Evolutionary conservation across 768 basidiomycete genomes (phyloP), one percentile per base, ranked within the genome.

Genomic region (Solioccasus polychromus): DNA sequence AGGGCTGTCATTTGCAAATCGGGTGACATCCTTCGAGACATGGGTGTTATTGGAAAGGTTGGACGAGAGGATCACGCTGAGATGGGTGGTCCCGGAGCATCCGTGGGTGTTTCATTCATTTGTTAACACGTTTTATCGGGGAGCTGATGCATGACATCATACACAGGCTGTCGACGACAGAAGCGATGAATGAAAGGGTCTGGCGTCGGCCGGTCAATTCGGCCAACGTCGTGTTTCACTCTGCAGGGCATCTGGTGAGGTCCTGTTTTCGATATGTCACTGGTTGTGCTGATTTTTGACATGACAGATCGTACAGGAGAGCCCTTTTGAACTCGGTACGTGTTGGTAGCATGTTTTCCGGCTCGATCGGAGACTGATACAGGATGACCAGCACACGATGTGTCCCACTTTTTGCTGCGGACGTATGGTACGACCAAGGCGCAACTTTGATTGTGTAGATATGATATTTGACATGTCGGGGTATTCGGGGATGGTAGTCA

Each of bases 1-100:
- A 64, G 83, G 78, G 2, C 60, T 77, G 3, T 69, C 76, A 15
- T 88, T 87, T 60, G 64, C 71, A 0, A 83, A 84, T 42, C 59
- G 55, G 7, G n/a, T 45, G 18, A 18, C 53, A 4, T 2, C 54
- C 6, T 32, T 35, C 14, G 65, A 69, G 44, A 50, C 46, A 8
- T 68, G 66, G 67, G 59, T 48, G 37, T 15, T 63, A 10, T 31
- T 66, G 36, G 57, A 54, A 11, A 44, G 20, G 25, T n/a, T 68
- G 31, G 63, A 67, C 22, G 50, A 57, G 11, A 14, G 31, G 20
- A 63, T 67, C 24, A 37, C 57, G 7, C 52, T 67, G 6, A 48
- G 57, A 42, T 67, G 66, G 66, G 20, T 68, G 3, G 39, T 67
- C 22, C 65, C 66, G 12, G 42, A 48, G 7, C 6, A 42, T 19